phyloP scores from a whole-genome alignment of 352 stramenopile species.

The Phytophthora lateralis region DNA sequence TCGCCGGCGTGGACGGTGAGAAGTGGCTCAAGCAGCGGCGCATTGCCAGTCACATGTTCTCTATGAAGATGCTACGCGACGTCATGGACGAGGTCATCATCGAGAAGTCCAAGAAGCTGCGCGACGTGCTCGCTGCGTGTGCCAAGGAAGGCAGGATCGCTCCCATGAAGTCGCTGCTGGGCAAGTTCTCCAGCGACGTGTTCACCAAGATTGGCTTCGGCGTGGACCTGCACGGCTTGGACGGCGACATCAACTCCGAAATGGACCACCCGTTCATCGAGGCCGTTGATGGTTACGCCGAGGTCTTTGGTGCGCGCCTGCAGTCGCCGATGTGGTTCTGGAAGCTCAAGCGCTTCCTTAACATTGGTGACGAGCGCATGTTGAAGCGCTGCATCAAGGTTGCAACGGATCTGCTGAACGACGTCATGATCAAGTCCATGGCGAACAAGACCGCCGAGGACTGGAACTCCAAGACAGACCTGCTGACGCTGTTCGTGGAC shows the following conservation, averaged over 20 bases:
- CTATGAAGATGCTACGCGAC: constrained; percentile 42
- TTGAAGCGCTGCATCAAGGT: constrained; percentile 42
- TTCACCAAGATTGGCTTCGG: constrained; percentile 82
- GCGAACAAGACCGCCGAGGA: constrained; percentile 24
- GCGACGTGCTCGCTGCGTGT: constrained; percentile 33
- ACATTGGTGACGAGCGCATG: constrained; percentile 42
- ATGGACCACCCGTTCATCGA: constrained; percentile 55
- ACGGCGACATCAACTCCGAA: constrained; percentile 31
- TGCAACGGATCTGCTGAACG: constrained; percentile 45
- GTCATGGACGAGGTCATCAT: constrained; percentile 46
- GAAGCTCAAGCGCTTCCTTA: constrained; percentile 52
- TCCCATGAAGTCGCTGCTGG: constrained; percentile 50
- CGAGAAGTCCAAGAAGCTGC: constrained; percentile 40
- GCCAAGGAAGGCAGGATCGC: constrained; percentile 9
- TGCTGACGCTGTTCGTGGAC: constrained; percentile 55
- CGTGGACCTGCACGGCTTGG: constrained; percentile 57
- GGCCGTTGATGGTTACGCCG: constrained; percentile 47
- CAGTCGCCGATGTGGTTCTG: constrained; percentile 53
- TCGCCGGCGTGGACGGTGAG: constrained; percentile 52
- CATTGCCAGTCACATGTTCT: constrained; percentile 82
- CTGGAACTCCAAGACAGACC: constrained; percentile 36
- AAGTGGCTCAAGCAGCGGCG: constrained; percentile 64
- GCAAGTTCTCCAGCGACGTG: constrained; percentile 73
- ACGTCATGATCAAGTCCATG: constrained; percentile 55
- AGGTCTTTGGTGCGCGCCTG: constrained; percentile 41